These are phyloP conservation scores for Geotrichum carabidarum DNA, from an alignment of 1,139 yeast genomes.

Conservation along the genomic window DNA sequence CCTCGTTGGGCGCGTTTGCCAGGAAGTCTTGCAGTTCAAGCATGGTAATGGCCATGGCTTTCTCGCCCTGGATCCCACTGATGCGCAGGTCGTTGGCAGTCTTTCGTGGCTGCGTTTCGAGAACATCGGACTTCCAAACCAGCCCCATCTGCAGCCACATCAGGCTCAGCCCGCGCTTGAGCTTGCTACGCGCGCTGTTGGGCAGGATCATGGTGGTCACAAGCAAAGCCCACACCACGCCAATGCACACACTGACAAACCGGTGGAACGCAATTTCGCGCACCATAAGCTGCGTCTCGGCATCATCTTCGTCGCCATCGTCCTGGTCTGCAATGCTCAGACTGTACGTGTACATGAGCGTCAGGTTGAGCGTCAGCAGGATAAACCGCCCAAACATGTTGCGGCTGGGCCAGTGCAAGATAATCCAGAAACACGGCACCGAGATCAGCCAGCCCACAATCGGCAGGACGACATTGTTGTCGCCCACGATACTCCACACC, in stretches of 20 bases:
- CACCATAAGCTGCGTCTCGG: slow-evolving; percentile 63
- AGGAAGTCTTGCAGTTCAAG: slow-evolving; percentile 56
- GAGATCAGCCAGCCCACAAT: slow-evolving; percentile 57
- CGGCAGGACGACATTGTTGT: slow-evolving; percentile 52
- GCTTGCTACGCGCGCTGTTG: slow-evolving; percentile 64
- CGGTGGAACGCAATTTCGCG: slow-evolving; percentile 78
- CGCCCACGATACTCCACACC: slow-evolving; percentile 56
- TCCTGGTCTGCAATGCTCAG: slow-evolving; percentile 57
- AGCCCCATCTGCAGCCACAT: slow-evolving; percentile 78
- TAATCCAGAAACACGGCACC: slow-evolving; percentile 61
- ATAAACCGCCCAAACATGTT: slow-evolving; percentile 52
- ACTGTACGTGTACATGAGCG: slow-evolving; percentile 71
- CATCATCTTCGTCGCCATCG: slow-evolving; percentile 58
- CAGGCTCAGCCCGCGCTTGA: slow-evolving; percentile 59
- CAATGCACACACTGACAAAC: slow-evolving; percentile 64
- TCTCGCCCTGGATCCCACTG: slow-evolving; percentile 34
- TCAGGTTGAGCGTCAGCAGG: slow-evolving; percentile 68
- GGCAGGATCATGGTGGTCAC: slow-evolving; percentile 61
- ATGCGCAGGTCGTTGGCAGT: slow-evolving; percentile 18
- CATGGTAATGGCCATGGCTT: slow-evolving; percentile 47
- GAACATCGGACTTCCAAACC: slow-evolving; percentile 68
- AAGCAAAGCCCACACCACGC: slow-evolving; percentile 70
- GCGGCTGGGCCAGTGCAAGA: slow-evolving; percentile 59
- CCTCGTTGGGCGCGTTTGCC: slow-evolving; percentile 70
- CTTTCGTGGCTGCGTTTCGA: slow-evolving; percentile 32